These are phyloP conservation scores for Zasmidium cellare DNA, from an alignment of 2,329 filamentous ascomycete genomes.

Conservation along the genomic window DNA sequence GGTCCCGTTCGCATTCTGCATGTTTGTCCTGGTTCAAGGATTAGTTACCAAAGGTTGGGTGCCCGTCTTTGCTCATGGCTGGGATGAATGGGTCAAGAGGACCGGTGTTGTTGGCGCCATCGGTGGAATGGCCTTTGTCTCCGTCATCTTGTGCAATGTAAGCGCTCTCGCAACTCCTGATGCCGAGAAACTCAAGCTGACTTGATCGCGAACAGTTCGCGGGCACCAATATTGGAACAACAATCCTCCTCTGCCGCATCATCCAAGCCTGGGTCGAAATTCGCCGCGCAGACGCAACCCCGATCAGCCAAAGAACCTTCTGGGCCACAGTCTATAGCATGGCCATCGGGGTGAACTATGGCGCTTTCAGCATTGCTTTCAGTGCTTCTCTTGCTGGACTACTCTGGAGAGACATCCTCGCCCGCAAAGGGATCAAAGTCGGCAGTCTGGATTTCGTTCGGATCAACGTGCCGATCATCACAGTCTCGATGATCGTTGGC, in stretches of 20 bases:
- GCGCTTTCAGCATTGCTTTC: conserved; percentile 71
- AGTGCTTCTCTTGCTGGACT: conserved; percentile 71
- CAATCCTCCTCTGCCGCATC: conserved; percentile 69
- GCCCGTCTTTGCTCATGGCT: conserved; percentile 69
- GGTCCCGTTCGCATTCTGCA: conserved; percentile 69
- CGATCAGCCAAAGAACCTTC: conserved; percentile 65
- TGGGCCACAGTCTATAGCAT: conserved; percentile 75
- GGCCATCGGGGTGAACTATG: conserved; percentile 73
- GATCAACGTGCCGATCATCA: conserved; percentile 70
- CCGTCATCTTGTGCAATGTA: conserved; percentile 71
- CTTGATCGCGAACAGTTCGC: conserved; percentile 58
- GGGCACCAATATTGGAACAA: conserved; percentile 75
- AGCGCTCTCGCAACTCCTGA: conserved; percentile 36
- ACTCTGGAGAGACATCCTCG: conserved; percentile 70
- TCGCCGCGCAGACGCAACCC: conserved; percentile 45
- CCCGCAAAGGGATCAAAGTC: conserved; percentile 67
- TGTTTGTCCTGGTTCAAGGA: conserved; percentile 74
- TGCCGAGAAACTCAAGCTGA: conserved; percentile 15
- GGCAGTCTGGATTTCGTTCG: conserved; percentile 64
- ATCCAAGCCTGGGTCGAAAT: conserved; percentile 69
- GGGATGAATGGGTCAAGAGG: conserved; percentile 70
- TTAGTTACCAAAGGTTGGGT: conserved; percentile 75
- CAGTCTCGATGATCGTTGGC: conserved; percentile 66
- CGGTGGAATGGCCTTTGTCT: conserved; percentile 72
- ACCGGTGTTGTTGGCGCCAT: conserved; percentile 69